Evolutionary conservation across 306 rosid genomes (phyloP).

Genomic region (Clitoria ternatea): DNA sequence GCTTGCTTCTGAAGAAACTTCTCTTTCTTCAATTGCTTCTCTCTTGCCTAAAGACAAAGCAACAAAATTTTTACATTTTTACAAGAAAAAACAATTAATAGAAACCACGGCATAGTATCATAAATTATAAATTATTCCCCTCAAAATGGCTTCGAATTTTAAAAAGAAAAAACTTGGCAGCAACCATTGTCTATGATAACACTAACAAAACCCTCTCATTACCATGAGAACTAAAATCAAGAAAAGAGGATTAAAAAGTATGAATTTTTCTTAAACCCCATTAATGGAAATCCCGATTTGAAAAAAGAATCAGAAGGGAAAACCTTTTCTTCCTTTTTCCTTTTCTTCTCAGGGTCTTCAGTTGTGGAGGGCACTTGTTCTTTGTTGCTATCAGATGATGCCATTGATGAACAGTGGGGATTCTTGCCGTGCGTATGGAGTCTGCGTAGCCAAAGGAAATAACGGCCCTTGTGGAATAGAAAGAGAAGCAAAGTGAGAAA

Average conservation of each 20-base stretch:
- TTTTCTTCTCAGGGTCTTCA: conserved; percentile 91
- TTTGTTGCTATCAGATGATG: conserved; percentile 19
- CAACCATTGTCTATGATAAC: neutral
- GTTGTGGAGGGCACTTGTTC: conserved; percentile 22
- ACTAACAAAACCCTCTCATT: neutral
- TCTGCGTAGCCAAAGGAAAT: conserved; percentile 1
- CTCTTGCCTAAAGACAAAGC: conserved; percentile 62
- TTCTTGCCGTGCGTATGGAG: neutral
- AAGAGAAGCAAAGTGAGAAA: neutral
- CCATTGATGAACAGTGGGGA: conserved; percentile 30
- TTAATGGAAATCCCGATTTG: neutral
- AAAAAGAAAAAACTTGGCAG: neutral
- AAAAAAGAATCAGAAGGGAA: neutral
- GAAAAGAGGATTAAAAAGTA: neutral
- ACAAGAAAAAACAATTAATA: neutral
- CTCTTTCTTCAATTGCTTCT: conserved; percentile 81
- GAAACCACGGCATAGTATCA: neutral
- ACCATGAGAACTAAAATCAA: neutral
- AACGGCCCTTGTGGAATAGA: conserved; percentile 1
- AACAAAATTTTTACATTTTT: neutral
- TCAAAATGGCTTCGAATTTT: neutral
- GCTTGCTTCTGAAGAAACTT: conserved; percentile 70
- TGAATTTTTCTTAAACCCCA: neutral
- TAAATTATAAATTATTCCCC: no score
- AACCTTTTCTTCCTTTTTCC: conserved; percentile 93